phyloP scores from a whole-genome alignment of 108 stramenopile species.

The Nitzschia putrida region DNA sequence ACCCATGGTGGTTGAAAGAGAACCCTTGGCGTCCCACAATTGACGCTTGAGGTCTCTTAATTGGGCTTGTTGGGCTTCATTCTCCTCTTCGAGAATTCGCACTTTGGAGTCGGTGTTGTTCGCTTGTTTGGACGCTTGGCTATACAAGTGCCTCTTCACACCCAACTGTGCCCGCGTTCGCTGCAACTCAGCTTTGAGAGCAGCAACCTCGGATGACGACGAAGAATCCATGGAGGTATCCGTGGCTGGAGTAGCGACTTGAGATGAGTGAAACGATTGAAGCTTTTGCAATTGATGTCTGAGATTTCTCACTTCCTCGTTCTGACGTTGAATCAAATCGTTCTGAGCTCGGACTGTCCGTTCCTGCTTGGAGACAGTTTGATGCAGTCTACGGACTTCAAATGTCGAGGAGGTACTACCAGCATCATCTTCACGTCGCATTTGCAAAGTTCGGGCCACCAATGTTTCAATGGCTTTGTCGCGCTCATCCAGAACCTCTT shows the following conservation, averaged over 20 bases:
- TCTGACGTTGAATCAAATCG: slow-evolving; percentile 59
- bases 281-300: slow-evolving; percentile 14
- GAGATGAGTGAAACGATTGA: slow-evolving; percentile 1
- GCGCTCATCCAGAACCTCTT: slow-evolving; percentile 23
- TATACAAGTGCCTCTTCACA: not conserved
- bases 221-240: not conserved
- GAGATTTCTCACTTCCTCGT: slow-evolving; percentile 63
- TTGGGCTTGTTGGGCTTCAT: slow-evolving; percentile 31
- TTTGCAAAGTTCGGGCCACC: slow-evolving; percentile 6
- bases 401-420: slow-evolving; percentile 31
- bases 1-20: slow-evolving; percentile 12
- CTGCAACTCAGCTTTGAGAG: slow-evolving; percentile 9
- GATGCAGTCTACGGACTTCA: slow-evolving; percentile 44
- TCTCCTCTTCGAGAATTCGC: slow-evolving; percentile 32
- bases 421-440: slow-evolving; percentile 26
- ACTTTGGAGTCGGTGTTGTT: not conserved
- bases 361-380: slow-evolving; percentile 60
- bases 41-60: slow-evolving; percentile 35
- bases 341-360: slow-evolving; percentile 77
- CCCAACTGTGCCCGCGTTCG: not conserved
- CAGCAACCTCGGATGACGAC: not conserved
- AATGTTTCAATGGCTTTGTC: slow-evolving; percentile 35
- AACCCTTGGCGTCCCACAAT: slow-evolving; percentile 37
- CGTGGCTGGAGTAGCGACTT: not conserved
- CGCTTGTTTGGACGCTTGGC: slow-evolving; percentile 9